Evolutionary conservation across 129 eudicot genomes (phyloP).

Genomic region (Oenanthe sinensis): DNA sequence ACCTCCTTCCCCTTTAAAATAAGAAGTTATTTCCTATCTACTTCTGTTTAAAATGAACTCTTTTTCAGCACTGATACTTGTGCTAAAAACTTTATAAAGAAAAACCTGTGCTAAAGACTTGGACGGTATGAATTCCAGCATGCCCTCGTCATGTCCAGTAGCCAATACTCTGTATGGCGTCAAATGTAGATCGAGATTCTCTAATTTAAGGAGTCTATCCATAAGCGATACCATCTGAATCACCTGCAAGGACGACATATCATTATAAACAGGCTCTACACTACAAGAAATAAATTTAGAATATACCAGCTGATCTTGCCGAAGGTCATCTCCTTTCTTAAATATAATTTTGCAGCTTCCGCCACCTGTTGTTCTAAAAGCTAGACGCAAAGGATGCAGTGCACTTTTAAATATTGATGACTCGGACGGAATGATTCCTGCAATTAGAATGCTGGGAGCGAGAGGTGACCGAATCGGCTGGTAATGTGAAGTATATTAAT

Average conservation of each 20-base stretch:
- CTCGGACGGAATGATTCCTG: conserved; percentile 94
- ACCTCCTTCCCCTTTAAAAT: background rate
- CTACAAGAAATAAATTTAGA: background rate
- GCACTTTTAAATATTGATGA: conserved; percentile 91
- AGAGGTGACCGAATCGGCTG: conserved; percentile 96
- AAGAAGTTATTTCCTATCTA: background rate
- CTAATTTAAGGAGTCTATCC: conserved; percentile 95
- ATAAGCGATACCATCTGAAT: conserved; percentile 95
- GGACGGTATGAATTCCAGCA: conserved; percentile 97
- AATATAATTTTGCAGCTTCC: conserved; percentile 87
- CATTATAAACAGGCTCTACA: background rate
- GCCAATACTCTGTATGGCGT: conserved; percentile 98
- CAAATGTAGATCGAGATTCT: conserved; percentile 91
- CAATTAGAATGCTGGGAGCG: conserved; percentile 81
- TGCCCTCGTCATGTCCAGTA: conserved; percentile 97
- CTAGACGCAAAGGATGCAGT: conserved; percentile 73
- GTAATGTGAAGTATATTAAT: conserved; percentile 19
- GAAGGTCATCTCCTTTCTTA: conserved; percentile 97
- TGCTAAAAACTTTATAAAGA: conserved; percentile 49
- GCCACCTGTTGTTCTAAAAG: conserved; percentile 75
- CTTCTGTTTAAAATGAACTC: background rate
- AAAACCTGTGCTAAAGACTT: conserved; percentile 90
- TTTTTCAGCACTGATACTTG: conserved; percentile 39
- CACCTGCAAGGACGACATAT: conserved; percentile 41
- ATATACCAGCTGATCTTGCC: conserved; percentile 97